Evolutionary conservation across 2,329 filamentous ascomycete genomes (phyloP), one percentile per base, ranked within the genome.

Genomic region (Diaporthe sp.): DNA sequence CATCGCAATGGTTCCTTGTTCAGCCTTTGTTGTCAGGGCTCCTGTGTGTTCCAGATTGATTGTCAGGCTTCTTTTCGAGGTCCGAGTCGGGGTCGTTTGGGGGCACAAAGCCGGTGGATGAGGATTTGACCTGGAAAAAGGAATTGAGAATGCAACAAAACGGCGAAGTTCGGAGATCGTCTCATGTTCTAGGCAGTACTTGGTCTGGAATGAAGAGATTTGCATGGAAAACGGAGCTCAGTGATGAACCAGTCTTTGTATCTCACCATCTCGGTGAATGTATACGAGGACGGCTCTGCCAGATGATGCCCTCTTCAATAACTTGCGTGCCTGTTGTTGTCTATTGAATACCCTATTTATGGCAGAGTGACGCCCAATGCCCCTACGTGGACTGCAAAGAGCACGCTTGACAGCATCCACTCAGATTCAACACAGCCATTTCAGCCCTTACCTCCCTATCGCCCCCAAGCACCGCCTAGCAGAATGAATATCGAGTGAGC

Each of bases 401-500:
- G 28, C 10, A 17, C 10, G 37, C 19, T n/a, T 31, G 25, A 67
- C 44, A 39, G 31, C 28, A 3, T 28, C 28, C 15, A 17, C 8
- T 17, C 65, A 34, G 42, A 25, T 39, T 15, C 4, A 9, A 39
- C 46, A 53, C 22, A n/a, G 22, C 31, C 8, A 19, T 10, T 25
- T 8, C 62, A 37, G 22, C 2, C 22, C 31, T 55, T 0, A 8
- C 8, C 2, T 12, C 44, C 7, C 10, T 6, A 2, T 10, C 7
- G 10, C 6, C 9, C 28, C 12, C 31, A 12, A 13, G 2, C 9
- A 62, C 17, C 28, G 15, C 5, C 65, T 12, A 31, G n/a, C 49
- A 57, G 9, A 12, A 73, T 73, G 71, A 25, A 73, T 6, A 31
- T 55, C 4, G 46, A 46, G 71, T 73, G 42, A 65, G 71, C 34